Percentiles rank a stretch among this genome's conserved stretches.
Evolutionary conservation across 768 basidiomycete species (phyloP).

Genomic region (Xerocomellus intermedius): DNA sequence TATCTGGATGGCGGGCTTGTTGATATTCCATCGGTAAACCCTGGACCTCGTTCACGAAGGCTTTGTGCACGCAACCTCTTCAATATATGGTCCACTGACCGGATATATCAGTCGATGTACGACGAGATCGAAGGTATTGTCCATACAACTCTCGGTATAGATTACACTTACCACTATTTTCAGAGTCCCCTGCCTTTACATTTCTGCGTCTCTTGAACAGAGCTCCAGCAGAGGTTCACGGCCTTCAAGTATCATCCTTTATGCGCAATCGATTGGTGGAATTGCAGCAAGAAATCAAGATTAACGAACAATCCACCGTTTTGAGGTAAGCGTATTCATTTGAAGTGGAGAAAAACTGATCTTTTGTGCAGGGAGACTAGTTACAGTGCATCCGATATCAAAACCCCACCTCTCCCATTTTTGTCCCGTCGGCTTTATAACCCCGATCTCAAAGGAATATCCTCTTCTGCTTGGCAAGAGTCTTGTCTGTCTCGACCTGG

Average conservation of each 20-base stretch:
- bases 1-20: conserved; percentile 77
- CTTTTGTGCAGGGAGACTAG: conserved; percentile 20
- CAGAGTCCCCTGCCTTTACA: conserved; percentile 60
- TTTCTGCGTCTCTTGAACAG: conserved; percentile 72
- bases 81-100: conserved; percentile 89
- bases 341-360: conserved; percentile 4
- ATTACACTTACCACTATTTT: conserved; percentile 18
- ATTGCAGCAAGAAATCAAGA: conserved; percentile 42
- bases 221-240: conserved; percentile 63
- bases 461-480: conserved; percentile 57
- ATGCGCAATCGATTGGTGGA: conserved; percentile 55
- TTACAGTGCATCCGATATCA: conserved; percentile 17
- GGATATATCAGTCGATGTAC: conserved; percentile 69
- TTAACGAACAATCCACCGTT: conserved; percentile 42
- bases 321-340: conserved; percentile 38
- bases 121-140: conserved; percentile 53
- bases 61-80: conserved; percentile 63
- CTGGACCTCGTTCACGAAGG: conserved; percentile 47
- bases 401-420: conserved; percentile 13
- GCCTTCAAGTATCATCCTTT: conserved; percentile 56
- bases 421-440: conserved; percentile 37
- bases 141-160: neutral
- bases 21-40: conserved; percentile 57
- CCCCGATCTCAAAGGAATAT: conserved; percentile 58
- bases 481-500: conserved; percentile 80